Evolutionary conservation across 176 grass and related monocot species (phyloP).

Genomic region (Rhynchospora tenuis): DNA sequence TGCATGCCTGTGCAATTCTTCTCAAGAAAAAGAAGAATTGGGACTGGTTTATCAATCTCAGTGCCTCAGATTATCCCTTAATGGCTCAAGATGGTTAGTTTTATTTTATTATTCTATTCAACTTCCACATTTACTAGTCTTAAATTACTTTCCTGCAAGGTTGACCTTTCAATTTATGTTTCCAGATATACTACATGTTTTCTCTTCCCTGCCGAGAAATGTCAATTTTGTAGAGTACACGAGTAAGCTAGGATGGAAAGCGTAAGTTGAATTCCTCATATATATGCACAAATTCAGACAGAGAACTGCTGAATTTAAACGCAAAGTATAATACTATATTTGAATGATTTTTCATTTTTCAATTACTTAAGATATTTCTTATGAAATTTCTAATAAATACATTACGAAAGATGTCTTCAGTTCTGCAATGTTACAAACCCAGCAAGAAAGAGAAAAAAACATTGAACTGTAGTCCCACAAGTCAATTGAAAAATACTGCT

Average conservation of each 20-base stretch:
- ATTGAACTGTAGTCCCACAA: too few species aligned
- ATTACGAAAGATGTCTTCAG: neutral
- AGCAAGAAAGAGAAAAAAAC: neutral
- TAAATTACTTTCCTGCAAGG: neutral
- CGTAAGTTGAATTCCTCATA: slow-evolving; percentile 33
- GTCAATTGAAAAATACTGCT: neutral
- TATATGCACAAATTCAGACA: neutral
- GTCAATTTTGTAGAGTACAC: slow-evolving; percentile 91
- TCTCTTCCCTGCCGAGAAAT: slow-evolving; percentile 61
- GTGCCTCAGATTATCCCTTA: slow-evolving; percentile 87
- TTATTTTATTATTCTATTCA: neutral
- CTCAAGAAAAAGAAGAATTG: slow-evolving; percentile 55
- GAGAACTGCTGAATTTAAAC: neutral
- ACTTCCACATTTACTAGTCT: neutral
- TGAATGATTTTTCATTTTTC: neutral
- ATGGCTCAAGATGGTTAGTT: slow-evolving; percentile 72
- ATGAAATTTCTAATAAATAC: neutral
- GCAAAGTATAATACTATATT: neutral
- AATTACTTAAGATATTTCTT: neutral
- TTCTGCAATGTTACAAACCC: neutral
- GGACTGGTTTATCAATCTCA: slow-evolving; percentile 99
- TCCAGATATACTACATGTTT: slow-evolving; percentile 63
- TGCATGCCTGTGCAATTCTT: slow-evolving; percentile 82
- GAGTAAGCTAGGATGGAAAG: slow-evolving; percentile 75
- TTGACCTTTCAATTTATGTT: slow-evolving; percentile 9